Evolutionary conservation across 2,329 filamentous ascomycete species (phyloP).

Genomic region (Fusarium sp.): DNA sequence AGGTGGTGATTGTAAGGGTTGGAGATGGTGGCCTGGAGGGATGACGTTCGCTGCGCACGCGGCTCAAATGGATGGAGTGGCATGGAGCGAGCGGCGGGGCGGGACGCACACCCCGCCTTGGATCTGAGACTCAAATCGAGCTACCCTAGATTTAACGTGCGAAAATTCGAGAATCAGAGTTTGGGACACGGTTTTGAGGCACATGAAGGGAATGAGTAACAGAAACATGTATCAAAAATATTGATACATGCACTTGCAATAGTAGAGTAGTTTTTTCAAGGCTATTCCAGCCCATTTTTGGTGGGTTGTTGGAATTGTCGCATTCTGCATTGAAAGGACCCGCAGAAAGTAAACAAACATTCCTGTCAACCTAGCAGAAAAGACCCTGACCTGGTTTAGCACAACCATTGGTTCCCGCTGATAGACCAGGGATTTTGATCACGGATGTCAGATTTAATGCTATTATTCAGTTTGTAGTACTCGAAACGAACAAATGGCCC

Average conservation of each 20-base stretch:
- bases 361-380: no score
- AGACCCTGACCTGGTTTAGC: conserved; percentile 21
- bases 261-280: rapidly evolving
- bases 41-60: conserved; percentile 39
- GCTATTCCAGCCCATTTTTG: rapidly evolving
- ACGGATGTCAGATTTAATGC: neutral
- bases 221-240: rapidly evolving
- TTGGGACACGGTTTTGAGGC: rapidly evolving
- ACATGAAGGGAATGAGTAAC: rapidly evolving
- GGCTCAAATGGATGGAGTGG: conserved; percentile 9
- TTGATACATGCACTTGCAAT: rapidly evolving
- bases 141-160: neutral
- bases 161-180: neutral
- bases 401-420: conserved; percentile 5
- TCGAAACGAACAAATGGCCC: neutral
- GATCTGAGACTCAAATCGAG: neutral
- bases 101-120: conserved; percentile 11
- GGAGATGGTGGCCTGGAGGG: conserved; percentile 33
- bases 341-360: conserved; percentile 13
- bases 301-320: neutral
- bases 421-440: neutral
- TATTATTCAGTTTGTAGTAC: neutral
- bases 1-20: neutral
- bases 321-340: neutral
- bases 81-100: conserved; percentile 1